Base-by-base conservation (phyloP, 768 basidiomycete species). In the Boletus sp. region DNA sequence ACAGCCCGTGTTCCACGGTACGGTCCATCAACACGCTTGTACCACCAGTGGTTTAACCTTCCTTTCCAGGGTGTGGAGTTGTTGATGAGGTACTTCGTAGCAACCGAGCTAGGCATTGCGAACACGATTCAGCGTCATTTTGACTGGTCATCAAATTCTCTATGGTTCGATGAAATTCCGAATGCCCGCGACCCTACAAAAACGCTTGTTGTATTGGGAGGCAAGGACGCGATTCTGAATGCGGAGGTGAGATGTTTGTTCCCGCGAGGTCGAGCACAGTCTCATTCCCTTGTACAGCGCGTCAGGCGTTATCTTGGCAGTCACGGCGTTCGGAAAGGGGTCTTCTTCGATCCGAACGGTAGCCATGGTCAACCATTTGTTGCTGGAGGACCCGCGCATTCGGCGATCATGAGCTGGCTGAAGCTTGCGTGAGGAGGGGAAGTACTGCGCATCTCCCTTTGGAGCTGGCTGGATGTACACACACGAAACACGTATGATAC, bases 101-200 rank as follows among this genome's bases (percentile, higher is more conserved):
- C 85, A 30, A 83, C 85, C 29, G 95, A 98, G 70, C 73, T 96
- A 4, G 95, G 95, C 14, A 85, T 91, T 47, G 88, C 90, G 7
- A 88, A 94, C 67, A 82, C 90, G 52, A 77, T 97, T 42, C 88
- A 87, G 61, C 79, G 90, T 27, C 83, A 90, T 66, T 91, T 91
- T 61, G 87, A 88, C 64, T 94, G 91, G 93, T 77, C 83, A 37
- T 82, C 88, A 11, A 97, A 97, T 65, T 85, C 90, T 10, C 76
- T 98, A 11, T 98, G 89, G 84, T 90, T 83, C 56, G 90, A 94
- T 70, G 89, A 95, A 62, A 93, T 96, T 43, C 90, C 91, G 1
- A 79, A 92, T 64, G 88, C 86, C 15, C 73, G 77, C 15, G 84
- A 93, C 68, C 79, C 84, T 1, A 59, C 74, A 33, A 85, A 82